Percentiles rank a stretch among this genome's conserved stretches.
Evolutionary conservation across 2,329 filamentous ascomycete species (phyloP).

Genomic region (Aspergillus piperis): DNA sequence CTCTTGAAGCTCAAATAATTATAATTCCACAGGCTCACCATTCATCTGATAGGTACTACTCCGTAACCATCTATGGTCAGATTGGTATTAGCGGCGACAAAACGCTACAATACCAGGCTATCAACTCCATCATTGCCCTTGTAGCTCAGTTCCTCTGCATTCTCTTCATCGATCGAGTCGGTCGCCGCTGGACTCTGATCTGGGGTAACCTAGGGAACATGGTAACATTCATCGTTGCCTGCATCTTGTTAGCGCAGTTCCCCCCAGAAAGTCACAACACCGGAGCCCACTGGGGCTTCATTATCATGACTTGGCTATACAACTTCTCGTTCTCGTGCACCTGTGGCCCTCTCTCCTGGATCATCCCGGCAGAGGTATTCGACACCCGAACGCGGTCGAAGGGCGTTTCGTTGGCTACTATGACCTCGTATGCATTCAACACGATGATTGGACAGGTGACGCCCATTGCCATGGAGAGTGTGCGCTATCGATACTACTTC

Average conservation of each 20-base stretch:
- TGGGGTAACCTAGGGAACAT: slow-evolving; percentile 70
- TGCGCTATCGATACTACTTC: slow-evolving; percentile 61
- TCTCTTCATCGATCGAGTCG: slow-evolving; percentile 64
- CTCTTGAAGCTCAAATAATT: no score
- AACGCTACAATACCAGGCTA: slow-evolving; percentile 73
- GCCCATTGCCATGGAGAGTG: slow-evolving; percentile 57
- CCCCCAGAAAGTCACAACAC: slow-evolving; percentile 56
- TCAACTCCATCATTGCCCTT: slow-evolving; percentile 70
- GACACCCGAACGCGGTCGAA: slow-evolving; percentile 74
- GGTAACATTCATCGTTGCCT: slow-evolving; percentile 70
- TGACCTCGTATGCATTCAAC: slow-evolving; percentile 74
- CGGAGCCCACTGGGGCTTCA: slow-evolving; percentile 59
- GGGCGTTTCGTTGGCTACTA: slow-evolving; percentile 73
- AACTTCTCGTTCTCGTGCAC: slow-evolving; percentile 75
- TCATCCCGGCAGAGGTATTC: slow-evolving; percentile 68
- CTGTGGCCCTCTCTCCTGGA: slow-evolving; percentile 67
- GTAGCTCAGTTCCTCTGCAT: slow-evolving; percentile 70
- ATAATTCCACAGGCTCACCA: neutral
- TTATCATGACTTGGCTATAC: slow-evolving; percentile 75
- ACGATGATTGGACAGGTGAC: slow-evolving; percentile 73
- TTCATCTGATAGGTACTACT: slow-evolving; percentile 58
- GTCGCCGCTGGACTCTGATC: slow-evolving; percentile 72
- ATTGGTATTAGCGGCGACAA: slow-evolving; percentile 68
- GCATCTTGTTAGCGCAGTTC: slow-evolving; percentile 58
- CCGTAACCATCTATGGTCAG: slow-evolving; percentile 64